phyloP scores from a whole-genome alignment of 2,329 filamentous ascomycete genomes.

The Pestalotiopsis sp. region DNA sequence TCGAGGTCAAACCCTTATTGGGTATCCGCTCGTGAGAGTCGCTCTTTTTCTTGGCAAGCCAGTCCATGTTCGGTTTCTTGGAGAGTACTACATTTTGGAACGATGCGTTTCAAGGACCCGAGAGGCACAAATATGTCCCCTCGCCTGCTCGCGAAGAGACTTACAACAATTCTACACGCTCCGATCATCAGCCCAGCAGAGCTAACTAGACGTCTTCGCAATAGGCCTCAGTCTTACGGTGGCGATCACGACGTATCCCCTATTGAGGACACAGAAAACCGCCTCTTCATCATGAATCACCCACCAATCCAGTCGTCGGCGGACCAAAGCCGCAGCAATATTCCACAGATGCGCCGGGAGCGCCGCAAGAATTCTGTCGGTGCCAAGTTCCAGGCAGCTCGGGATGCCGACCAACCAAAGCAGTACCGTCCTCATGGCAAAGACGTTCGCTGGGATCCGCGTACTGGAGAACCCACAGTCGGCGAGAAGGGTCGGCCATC shows the following conservation, averaged over 20 bases:
- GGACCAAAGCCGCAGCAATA: constrained; percentile 39
- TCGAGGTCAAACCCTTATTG: not conserved
- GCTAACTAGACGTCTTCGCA: constrained; percentile 26
- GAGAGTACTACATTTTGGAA: constrained; percentile 13
- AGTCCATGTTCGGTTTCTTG: not conserved
- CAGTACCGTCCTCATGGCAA: constrained; percentile 32
- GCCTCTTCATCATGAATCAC: constrained; percentile 28
- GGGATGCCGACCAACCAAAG: constrained; percentile 37
- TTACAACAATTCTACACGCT: constrained; percentile 11
- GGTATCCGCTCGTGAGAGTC: not conserved
- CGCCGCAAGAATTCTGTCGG: constrained; percentile 46
- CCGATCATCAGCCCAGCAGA: constrained; percentile 8
- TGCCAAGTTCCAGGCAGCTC: constrained; percentile 39
- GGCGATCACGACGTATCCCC: constrained; percentile 49
- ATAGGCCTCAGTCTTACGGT: constrained; percentile 22
- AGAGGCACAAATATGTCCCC: not conserved
- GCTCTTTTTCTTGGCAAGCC: not conserved
- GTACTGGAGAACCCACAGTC: constrained; percentile 67
- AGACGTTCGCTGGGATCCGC: constrained; percentile 63
- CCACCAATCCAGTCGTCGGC: constrained; percentile 21
- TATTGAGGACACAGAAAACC: constrained; percentile 47
- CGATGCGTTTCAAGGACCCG: constrained; percentile 11
- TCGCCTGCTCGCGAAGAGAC: constrained; percentile 1
- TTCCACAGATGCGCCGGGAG: constrained; percentile 55
- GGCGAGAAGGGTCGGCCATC: constrained; percentile 55